A percentile compares a stretch with the other conserved stretches of the same genome.
Evolutionary conservation across 1,284 basidiomycete genomes (phyloP).

Genomic region (Irpex sp.): DNA sequence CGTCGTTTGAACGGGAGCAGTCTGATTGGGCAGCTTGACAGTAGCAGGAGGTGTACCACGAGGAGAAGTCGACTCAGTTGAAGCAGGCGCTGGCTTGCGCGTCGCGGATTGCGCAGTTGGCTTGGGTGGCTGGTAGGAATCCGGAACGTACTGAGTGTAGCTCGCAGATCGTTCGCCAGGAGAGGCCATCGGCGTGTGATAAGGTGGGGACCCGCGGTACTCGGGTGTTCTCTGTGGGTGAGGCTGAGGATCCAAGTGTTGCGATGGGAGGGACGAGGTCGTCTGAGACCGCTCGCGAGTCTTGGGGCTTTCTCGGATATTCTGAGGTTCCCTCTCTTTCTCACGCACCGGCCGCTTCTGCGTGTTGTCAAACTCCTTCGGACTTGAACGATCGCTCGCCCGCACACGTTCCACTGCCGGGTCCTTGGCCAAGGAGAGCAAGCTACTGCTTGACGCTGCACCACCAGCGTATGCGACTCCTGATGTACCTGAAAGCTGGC

Average conservation of each 20-base stretch:
- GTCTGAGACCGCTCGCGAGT: conserved; percentile 42
- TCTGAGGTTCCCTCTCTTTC: conserved; percentile 38
- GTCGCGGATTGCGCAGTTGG: conserved; percentile 27
- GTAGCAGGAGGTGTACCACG: conserved; percentile 42
- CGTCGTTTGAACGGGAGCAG: conserved; percentile 52
- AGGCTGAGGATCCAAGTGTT: conserved; percentile 34
- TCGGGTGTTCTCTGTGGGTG: conserved; percentile 42
- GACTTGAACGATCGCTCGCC: conserved; percentile 46
- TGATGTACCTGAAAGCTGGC: conserved; percentile 35
- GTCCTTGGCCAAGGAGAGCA: conserved; percentile 36
- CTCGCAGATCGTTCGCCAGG: conserved; percentile 48
- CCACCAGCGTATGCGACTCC: conserved; percentile 53
- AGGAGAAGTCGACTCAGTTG: conserved; percentile 21
- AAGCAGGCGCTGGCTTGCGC: conserved; percentile 21
- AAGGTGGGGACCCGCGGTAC: conserved; percentile 48
- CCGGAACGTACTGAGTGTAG: conserved; percentile 49
- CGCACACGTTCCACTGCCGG: conserved; percentile 53
- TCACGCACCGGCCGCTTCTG: conserved; percentile 30
- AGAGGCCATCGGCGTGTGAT: conserved; percentile 47
- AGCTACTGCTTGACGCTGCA: conserved; percentile 29
- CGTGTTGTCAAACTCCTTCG: conserved; percentile 44
- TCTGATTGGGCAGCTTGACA: conserved; percentile 45
- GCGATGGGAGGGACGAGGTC: conserved; percentile 32
- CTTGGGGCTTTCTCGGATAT: conserved; percentile 48
- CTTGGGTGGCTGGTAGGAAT: conserved; percentile 35